Base-by-base conservation (phyloP, 2,329 filamentous ascomycete species). In the Setomelanomma holmii region DNA sequence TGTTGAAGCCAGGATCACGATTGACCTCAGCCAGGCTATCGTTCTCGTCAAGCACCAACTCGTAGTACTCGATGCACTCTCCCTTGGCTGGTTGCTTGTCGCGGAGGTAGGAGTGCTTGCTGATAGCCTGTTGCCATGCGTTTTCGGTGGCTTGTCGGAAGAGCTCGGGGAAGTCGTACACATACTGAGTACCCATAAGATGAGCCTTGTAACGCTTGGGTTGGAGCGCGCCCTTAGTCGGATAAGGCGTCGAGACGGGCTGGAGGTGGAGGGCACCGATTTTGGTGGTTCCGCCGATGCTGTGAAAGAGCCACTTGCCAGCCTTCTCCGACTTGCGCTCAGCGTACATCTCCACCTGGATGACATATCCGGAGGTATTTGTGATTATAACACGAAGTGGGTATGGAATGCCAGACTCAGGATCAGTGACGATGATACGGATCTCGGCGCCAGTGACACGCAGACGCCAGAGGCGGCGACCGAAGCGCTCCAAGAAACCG, bases 171-270 rank as follows among this genome's bases (percentile, higher is more conserved):
- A 99, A 99, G 78, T 99, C 95, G 76, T 99, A 99, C 48, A 98
- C 95, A 75, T 97, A 99, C 79, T 99, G 95, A 22, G 95, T 99
- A 60, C 95, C 95, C 93, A 99, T 97, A 57, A 98, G 82, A 75
- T 99, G 95, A 64, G 95, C 95, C 88, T 96, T 97, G 87, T 99
- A 98, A 67, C 95, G 88, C 87, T 98, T 98, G 58, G 95, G 95
- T 80, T 99, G 95, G 55, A 99, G 85, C 83, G 93, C 96, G 78
- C 97, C 96, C 87, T 99, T 99, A 72, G 93, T 97, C 33, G 93
- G 89, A 78, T 99, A 99, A 19, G 95, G 92, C 3, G 92, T 93
- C 39, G 87, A 90, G 61, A 98, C 93, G 4, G 93, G 87, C 71
- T 96, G 86, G 76, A 99, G 80, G 74, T 99, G 95, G 88, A 98